phyloP scores from a whole-genome alignment of 768 basidiomycete species.

The Mycena haematopus region DNA sequence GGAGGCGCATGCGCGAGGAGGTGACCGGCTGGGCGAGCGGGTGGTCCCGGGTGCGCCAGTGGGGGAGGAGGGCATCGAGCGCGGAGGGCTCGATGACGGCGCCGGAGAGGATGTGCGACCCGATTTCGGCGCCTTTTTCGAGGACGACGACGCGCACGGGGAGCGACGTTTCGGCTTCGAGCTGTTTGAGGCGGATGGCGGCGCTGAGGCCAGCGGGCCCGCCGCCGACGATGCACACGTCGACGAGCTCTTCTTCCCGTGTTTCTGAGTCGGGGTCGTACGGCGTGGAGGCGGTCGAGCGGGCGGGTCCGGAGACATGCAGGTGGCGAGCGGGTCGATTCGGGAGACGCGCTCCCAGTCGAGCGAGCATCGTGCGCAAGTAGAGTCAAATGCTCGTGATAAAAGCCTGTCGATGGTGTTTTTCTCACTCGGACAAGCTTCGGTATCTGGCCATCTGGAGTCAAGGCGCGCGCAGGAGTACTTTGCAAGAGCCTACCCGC shows the following conservation, averaged over 20 bases:
- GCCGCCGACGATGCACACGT: constrained; percentile 96
- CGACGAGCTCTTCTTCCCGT: constrained; percentile 76
- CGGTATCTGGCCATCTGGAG: too few species aligned
- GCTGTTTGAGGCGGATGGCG: constrained; percentile 95
- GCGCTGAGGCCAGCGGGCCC: constrained; percentile 95
- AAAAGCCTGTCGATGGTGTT: too few species aligned
- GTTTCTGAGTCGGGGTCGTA: constrained; percentile 22
- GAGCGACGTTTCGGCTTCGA: constrained; percentile 78
- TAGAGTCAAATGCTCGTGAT: too few species aligned
- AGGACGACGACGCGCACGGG: constrained; percentile 92
- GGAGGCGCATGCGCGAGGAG: constrained; percentile 78
- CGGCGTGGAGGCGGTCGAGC: background rate
- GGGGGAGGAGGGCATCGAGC: constrained; percentile 87
- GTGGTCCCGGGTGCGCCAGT: constrained; percentile 73
- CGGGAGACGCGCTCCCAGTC: background rate
- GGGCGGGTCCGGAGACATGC: background rate
- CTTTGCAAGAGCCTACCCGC: too few species aligned
- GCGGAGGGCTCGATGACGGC: constrained; percentile 94
- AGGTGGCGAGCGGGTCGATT: background rate
- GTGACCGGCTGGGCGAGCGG: constrained; percentile 84
- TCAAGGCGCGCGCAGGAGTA: too few species aligned
- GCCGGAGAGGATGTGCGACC: constrained; percentile 94
- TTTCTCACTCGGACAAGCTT: too few species aligned
- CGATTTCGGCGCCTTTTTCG: constrained; percentile 94
- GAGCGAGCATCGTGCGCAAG: constrained; percentile 17